A percentile compares a stretch with the other conserved stretches of the same genome.
phyloP scores from a whole-genome alignment of 768 basidiomycete genomes.

The Auricularia sp. region DNA sequence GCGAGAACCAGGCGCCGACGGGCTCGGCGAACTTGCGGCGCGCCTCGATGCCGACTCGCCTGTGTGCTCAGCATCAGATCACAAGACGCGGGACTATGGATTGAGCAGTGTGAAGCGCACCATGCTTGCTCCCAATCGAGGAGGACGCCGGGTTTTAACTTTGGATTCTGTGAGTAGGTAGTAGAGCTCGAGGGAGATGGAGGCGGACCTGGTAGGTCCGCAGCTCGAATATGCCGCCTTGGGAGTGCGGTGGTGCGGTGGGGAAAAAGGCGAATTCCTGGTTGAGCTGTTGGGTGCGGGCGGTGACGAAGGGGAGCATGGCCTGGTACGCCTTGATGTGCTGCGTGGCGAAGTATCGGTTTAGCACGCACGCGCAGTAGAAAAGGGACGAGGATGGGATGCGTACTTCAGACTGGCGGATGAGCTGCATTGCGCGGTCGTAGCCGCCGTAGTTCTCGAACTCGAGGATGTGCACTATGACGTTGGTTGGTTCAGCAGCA shows the following conservation, averaged over 20 bases:
- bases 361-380: background rate
- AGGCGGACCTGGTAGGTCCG: slow-evolving; percentile 56
- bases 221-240: slow-evolving; percentile 91
- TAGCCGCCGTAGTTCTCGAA: slow-evolving; percentile 90
- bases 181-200: slow-evolving; percentile 5
- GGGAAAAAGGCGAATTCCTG: slow-evolving; percentile 97
- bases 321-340: slow-evolving; percentile 59
- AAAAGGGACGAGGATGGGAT: background rate
- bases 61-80: slow-evolving; percentile 19
- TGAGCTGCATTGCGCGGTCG: slow-evolving; percentile 60
- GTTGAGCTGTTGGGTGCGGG: slow-evolving; percentile 66
- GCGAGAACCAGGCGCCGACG: slow-evolving; percentile 88
- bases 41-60: slow-evolving; percentile 92
- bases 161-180: background rate
- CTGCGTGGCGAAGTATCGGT: slow-evolving; percentile 23
- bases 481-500: background rate
- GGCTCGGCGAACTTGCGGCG: slow-evolving; percentile 78
- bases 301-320: slow-evolving; percentile 67
- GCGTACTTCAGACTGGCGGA: slow-evolving; percentile 58
- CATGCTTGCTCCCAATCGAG: slow-evolving; percentile 94
- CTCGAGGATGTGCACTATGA: slow-evolving; percentile 65
- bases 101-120: slow-evolving; percentile 27
- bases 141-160: slow-evolving; percentile 74
- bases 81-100: background rate
- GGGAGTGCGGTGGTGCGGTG: slow-evolving; percentile 72